phyloP scores from a whole-genome alignment of 225 moss, liverwort and hornwort genomes.

The Pseudoscleropodium purum region DNA sequence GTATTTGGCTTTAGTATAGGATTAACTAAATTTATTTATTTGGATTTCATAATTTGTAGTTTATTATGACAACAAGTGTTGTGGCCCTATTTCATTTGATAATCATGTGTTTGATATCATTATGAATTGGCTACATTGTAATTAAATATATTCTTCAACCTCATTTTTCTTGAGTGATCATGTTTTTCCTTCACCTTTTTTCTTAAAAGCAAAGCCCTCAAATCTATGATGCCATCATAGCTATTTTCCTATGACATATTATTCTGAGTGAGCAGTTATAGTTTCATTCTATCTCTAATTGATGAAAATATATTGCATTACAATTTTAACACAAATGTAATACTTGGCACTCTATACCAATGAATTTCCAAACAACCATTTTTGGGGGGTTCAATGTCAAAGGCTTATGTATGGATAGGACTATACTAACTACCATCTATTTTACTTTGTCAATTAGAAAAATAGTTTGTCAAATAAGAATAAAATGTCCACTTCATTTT shows the following conservation, averaged over 20 bases:
- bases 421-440: too few species aligned
- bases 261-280: background rate
- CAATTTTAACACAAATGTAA: background rate
- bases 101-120: background rate
- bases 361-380: background rate
- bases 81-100: fast-evolving
- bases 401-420: fast-evolving
- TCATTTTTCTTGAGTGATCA: background rate
- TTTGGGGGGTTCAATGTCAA: background rate
- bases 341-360: background rate
- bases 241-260: fast-evolving
- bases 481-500: background rate
- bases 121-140: fast-evolving
- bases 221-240: fast-evolving
- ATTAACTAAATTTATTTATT: background rate
- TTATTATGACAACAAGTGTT: background rate
- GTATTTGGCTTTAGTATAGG: background rate
- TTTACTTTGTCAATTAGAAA: background rate
- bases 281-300: background rate
- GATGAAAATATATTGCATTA: background rate
- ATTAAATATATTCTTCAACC: background rate
- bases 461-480: background rate
- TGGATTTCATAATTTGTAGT: fast-evolving
- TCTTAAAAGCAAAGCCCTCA: background rate
- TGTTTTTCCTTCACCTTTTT: background rate